A percentile compares a stretch with the other conserved stretches of the same genome.
Conservation (phyloP, 2,329 filamentous ascomycete genomes). For the Penicillium sclerotigenum region DNA sequence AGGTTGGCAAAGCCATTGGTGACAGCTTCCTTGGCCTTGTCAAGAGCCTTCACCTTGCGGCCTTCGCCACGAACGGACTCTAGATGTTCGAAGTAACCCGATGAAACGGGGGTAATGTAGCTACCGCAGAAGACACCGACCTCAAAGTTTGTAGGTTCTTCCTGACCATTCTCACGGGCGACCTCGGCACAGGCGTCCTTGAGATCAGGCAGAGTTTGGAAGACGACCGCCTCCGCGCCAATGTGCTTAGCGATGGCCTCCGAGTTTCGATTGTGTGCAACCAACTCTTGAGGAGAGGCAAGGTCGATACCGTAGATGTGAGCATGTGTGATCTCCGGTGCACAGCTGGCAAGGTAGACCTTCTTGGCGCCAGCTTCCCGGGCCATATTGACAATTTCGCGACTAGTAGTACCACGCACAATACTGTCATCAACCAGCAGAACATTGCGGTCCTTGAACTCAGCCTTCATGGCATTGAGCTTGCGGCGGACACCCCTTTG, state of each 20-base stretch:
- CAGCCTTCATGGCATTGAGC: slow-evolving; percentile 78
- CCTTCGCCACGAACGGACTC: slow-evolving; percentile 69
- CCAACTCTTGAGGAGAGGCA: slow-evolving; percentile 66
- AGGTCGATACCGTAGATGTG: slow-evolving; percentile 84
- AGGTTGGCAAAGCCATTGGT: slow-evolving; percentile 60
- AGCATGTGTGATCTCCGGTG: slow-evolving; percentile 76
- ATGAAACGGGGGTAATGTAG: slow-evolving; percentile 76
- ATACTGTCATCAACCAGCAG: slow-evolving; percentile 87
- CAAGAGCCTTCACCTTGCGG: slow-evolving; percentile 63
- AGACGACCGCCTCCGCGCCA: slow-evolving; percentile 73
- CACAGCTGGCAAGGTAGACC: slow-evolving; percentile 78
- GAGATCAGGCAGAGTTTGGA: slow-evolving; percentile 74
- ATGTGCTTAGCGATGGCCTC: slow-evolving; percentile 64
- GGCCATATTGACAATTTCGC: slow-evolving; percentile 79
- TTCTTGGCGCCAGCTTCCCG: slow-evolving; percentile 77
- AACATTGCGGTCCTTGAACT: slow-evolving; percentile 78
- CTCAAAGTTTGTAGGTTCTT: slow-evolving; percentile 66
- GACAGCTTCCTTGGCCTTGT: slow-evolving; percentile 63
- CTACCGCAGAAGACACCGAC: slow-evolving; percentile 88
- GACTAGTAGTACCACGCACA: slow-evolving; percentile 77
- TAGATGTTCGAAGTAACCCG: slow-evolving; percentile 78
- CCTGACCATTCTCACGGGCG: slow-evolving; percentile 53
- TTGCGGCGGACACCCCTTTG: slow-evolving; percentile 88
- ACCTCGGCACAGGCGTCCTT: slow-evolving; percentile 73
- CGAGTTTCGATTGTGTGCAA: slow-evolving; percentile 65